A percentile compares a stretch with the other conserved stretches of the same genome.
These are phyloP conservation scores for Trypanosoma boissoni DNA, from an alignment of 208 protist genomes.

Conservation along the genomic window DNA sequence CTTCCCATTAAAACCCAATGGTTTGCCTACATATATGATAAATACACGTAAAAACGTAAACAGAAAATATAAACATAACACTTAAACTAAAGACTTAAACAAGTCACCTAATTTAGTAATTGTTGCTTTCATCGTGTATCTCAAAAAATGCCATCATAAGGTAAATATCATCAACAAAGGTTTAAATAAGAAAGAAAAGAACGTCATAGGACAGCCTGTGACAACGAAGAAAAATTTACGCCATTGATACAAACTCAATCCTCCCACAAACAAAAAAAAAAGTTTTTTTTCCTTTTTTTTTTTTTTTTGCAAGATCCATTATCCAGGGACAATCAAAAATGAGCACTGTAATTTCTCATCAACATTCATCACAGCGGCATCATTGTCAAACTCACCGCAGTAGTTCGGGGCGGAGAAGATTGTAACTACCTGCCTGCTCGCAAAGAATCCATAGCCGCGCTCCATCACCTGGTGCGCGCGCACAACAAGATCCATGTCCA, in stretches of 20 bases:
- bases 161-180: no score
- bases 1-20: no score
- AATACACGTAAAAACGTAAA: no score
- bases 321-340: conserved; percentile 88
- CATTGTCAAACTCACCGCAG: conserved; percentile 98
- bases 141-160: no score
- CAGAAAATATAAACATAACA: no score
- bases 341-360: conserved; percentile 97
- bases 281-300: conserved; percentile 1
- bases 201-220: no score
- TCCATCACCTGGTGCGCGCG: conserved; percentile 98
- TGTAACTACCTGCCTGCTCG: conserved; percentile 98
- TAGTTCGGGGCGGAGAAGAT: conserved; percentile 98
- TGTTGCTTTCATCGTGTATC: no score
- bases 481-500: conserved; percentile 99
- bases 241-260: neutral
- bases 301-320: neutral
- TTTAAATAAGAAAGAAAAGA: no score
- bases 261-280: conserved; percentile 1
- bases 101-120: no score
- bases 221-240: neutral
- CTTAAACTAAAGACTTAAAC: no score
- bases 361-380: conserved; percentile 98
- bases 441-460: conserved; percentile 99
- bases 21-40: no score